Evolutionary conservation across 495 filamentous ascomycete genomes (phyloP).

Genomic region (Hypoxylon lenormandii): DNA sequence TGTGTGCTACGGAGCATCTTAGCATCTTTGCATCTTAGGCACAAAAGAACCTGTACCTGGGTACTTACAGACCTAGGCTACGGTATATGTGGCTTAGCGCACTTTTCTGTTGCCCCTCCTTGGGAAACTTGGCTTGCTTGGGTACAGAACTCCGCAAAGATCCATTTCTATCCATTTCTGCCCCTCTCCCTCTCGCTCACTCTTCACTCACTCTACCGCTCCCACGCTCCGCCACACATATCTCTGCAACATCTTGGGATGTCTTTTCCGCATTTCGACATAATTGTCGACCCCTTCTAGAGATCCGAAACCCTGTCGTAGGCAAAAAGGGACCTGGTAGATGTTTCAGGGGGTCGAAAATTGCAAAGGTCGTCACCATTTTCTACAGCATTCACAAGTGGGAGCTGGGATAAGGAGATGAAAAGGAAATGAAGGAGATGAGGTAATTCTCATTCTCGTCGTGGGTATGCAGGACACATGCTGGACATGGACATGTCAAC

Average conservation of each 20-base stretch:
- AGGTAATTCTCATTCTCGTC: slow-evolving; percentile 39
- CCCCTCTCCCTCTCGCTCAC: slow-evolving; percentile 15
- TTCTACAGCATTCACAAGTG: slow-evolving; percentile 19
- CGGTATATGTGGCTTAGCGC: slow-evolving; percentile 25
- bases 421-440: slow-evolving; percentile 17
- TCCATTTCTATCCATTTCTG: not conserved
- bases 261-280: slow-evolving; percentile 39
- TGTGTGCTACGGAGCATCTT: too few relatives aligned
- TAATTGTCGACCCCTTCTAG: slow-evolving; percentile 36
- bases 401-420: slow-evolving; percentile 7
- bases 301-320: slow-evolving; percentile 40
- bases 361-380: slow-evolving; percentile 1
- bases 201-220: too few relatives aligned
- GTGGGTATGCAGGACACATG: not conserved
- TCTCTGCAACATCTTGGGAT: slow-evolving; percentile 22
- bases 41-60: not conserved
- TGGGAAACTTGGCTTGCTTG: not conserved
- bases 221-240: slow-evolving; percentile 33
- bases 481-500: too few relatives aligned
- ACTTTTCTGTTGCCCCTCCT: slow-evolving; percentile 30
- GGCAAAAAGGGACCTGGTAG: slow-evolving; percentile 15
- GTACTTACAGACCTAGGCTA: not conserved
- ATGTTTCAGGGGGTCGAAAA: slow-evolving; percentile 36
- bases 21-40: slow-evolving; percentile 4
- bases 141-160: slow-evolving; percentile 11